Base-by-base conservation (phyloP, 2,329 filamentous ascomycete species). In the Volutella citrinella region DNA sequence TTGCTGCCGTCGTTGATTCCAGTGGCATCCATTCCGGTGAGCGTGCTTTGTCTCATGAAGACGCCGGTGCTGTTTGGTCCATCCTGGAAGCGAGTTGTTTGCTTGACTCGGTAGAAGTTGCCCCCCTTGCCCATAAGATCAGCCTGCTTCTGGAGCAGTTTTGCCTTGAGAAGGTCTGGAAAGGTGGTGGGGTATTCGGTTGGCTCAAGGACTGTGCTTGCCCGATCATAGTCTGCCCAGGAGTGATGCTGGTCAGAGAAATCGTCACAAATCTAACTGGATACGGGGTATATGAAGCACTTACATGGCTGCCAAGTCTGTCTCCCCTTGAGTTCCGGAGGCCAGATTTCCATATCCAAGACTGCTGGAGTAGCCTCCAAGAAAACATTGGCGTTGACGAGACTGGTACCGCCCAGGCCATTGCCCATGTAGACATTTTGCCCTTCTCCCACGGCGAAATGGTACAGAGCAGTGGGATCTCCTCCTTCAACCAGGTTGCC, bases 1-100 rank as follows among this genome's bases (percentile, higher is more conserved):
- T 84, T 84, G 19, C 77, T 82, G 3, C 78, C 78, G 53, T 85
- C 81, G 45, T 85, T 84, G 38, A 82, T 46, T 2, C 80, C 81
- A 0, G 79, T 83, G 23, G 57, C 60, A 45, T 85, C 81, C 55
- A 81, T 76, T 3, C 80, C 80, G 0, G 76, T 76, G 15, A 80
- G 60, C 0, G 70, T 69, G 1, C 77, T 82, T 1, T 72, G 66
- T 14, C 67, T 63, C 80, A 85, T 82, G 43, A 76, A 65, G 4
- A 84, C 76, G 11, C 80, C 81, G n/a, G 70, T 75, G 47, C 67
- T 73, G 49, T 84, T 84, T 12, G 71, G 69, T 0, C 78, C 77
- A 38, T 74, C 68, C 11, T 63, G 62, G 51, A 85, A 86, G 25
- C 75, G 70, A 1, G 79, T 84, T 0, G 80, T 84, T 44, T 82